Evolutionary conservation across 2,329 filamentous ascomycete genomes (phyloP), one percentile per base, ranked within the genome.

Genomic region (Fusarium hainanense): DNA sequence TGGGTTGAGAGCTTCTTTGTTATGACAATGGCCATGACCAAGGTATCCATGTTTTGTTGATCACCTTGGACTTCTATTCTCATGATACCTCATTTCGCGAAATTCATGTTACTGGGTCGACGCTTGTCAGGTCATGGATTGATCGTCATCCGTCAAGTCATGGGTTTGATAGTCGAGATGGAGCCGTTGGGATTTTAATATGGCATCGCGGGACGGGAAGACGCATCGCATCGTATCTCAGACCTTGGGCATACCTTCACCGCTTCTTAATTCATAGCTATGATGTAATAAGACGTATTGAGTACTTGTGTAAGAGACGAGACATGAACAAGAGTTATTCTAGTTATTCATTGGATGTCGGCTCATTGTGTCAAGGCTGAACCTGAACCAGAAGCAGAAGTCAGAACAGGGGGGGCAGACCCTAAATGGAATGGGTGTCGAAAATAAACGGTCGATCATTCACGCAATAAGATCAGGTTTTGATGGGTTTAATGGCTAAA

Each of bases 41-140:
- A 20, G 54, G 60, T 65, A 66, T 60, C 63, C 54, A 60, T 65
- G 54, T 25, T 43, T 25, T 44, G n/a, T 11, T 23, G 46, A 51
- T 46, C 47, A 10, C 43, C 30, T 44, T 59, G 30, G 23, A 50
- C 16, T 59, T 63, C 49, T 54, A 44, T 58, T 68, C 30, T 69
- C 47, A 25, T 48, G 54, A 49, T 59, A 50, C 44, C 49, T 64
- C 52, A 60, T 66, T 60, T 71, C 42, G 65, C 27, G 18, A 54
- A 55, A 23, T 55, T 42, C 21, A 55, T 49, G 72, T 74, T 74
- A 74, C 72, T 73, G 66, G 72, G 72, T 71, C 72, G 72, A 74
- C 72, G 66, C 60, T 51, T 51, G 12, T 34, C 32, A 51, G 49
- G 32, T 51, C 49, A 51, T 51, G 49, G 49, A 41, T 41, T 41